Percentiles rank a stretch among this genome's conserved stretches.
Evolutionary conservation across 164 flowering plant species (phyloP).

Genomic region (Berberis vulgaris): DNA sequence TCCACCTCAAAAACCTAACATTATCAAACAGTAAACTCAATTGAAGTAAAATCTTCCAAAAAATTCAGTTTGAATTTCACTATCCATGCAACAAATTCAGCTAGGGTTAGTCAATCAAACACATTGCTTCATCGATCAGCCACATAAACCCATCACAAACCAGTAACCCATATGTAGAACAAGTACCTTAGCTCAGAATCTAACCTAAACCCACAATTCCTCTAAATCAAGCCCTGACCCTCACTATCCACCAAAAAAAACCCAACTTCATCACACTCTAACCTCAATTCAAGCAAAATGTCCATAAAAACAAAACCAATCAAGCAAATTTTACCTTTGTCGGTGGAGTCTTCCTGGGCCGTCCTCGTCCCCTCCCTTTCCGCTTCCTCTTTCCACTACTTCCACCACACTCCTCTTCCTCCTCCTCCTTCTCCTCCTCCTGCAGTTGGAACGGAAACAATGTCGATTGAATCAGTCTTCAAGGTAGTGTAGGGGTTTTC

Average conservation of each 20-base stretch:
- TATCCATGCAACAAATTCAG: no score
- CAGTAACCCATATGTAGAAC: no score
- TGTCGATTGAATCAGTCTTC: conserved; percentile 49
- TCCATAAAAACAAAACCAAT: not conserved
- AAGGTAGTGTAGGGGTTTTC: conserved; percentile 26
- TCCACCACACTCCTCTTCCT: conserved; percentile 29
- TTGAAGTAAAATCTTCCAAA: no score
- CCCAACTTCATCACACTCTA: not conserved
- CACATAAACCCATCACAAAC: no score
- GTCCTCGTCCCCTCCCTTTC: conserved; percentile 21
- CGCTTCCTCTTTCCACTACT: conserved; percentile 34
- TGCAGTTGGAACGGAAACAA: conserved; percentile 28
- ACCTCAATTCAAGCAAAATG: not conserved
- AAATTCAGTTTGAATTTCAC: no score
- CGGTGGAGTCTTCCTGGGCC: conserved; percentile 19
- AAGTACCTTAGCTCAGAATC: no score
- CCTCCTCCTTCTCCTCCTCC: conserved; percentile 8
- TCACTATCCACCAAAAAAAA: not conserved
- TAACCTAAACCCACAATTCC: no score
- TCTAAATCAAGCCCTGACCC: not conserved
- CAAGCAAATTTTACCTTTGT: conserved; percentile 44
- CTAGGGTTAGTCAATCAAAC: no score
- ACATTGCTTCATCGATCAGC: no score
- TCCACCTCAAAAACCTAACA: no score
- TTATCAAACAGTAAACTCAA: no score